A percentile compares a stretch with the other conserved stretches of the same genome.
Conservation (phyloP, 1,139 yeast species). For the Lodderomyces pseudojiufengensis region DNA sequence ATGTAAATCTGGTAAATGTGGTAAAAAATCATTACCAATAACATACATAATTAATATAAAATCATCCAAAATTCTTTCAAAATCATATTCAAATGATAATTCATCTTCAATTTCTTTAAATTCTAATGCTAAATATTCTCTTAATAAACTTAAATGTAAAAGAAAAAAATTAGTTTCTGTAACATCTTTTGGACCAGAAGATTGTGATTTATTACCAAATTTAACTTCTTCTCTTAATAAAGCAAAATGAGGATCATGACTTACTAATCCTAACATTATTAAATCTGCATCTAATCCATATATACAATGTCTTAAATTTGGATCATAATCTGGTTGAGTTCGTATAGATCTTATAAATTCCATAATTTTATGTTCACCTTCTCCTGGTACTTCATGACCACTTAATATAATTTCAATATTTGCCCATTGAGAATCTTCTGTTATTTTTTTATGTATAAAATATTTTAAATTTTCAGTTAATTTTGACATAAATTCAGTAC, state of each 20-base stretch:
- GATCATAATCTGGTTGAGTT: slow-evolving; percentile 68
- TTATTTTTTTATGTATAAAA: slow-evolving; percentile 86
- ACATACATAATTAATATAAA: slow-evolving; percentile 89
- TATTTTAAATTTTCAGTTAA: slow-evolving; percentile 81
- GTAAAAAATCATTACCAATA: slow-evolving; percentile 97
- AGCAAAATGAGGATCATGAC: slow-evolving; percentile 96
- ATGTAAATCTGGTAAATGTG: slow-evolving; percentile 93
- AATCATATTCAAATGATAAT: slow-evolving; percentile 68
- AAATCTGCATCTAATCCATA: slow-evolving; percentile 98
- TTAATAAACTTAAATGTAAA: slow-evolving; percentile 77
- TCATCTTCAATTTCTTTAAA: slow-evolving; percentile 66
- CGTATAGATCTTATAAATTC: slow-evolving; percentile 83
- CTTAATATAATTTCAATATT: slow-evolving; percentile 77
- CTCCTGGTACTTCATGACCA: slow-evolving; percentile 99
- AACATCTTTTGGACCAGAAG: slow-evolving; percentile 45
- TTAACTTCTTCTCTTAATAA: slow-evolving; percentile 92
- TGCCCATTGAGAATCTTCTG: slow-evolving; percentile 91
- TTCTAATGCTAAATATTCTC: slow-evolving; percentile 89
- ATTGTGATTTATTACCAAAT: slow-evolving; percentile 60
- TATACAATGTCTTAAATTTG: slow-evolving; percentile 90
- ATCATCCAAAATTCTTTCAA: slow-evolving; percentile 89
- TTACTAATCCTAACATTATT: slow-evolving; percentile 92
- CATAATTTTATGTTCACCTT: slow-evolving; percentile 99
- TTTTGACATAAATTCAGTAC: slow-evolving; percentile 95
- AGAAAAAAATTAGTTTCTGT: slow-evolving; percentile 79